Conservation (phyloP, 73 alveolate genomes). For the Breviolum minutum region DNA sequence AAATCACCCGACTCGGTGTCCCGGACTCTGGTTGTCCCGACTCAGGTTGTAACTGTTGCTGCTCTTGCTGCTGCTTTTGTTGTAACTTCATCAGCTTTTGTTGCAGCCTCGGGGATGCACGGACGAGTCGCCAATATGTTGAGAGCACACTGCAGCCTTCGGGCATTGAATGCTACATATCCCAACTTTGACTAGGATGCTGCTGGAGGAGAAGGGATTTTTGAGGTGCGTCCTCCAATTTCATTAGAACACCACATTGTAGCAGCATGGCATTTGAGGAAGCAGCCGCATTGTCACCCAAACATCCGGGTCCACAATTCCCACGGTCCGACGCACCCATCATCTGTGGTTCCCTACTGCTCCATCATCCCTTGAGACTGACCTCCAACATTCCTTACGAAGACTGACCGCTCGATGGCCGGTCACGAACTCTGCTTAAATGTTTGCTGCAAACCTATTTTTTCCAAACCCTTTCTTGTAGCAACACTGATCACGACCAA, state of each 20-base stretch:
- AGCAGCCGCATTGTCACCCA: no score
- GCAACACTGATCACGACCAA: no score
- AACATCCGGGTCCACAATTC: no score
- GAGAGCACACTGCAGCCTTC: not conserved
- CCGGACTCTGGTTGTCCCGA: not conserved
- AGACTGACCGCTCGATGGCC: no score
- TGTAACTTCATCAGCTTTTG: conserved; percentile 23
- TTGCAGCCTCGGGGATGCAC: not conserved
- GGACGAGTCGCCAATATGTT: not conserved
- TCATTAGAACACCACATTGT: no score
- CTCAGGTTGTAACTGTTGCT: not conserved
- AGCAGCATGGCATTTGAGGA: no score
- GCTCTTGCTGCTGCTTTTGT: conserved; percentile 19
- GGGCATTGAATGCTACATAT: not conserved
- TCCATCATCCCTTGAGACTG: conserved; percentile 19
- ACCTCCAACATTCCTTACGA: not conserved
- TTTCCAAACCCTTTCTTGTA: no score
- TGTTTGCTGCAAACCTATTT: no score
- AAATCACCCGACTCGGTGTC: no score
- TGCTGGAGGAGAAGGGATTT: not conserved
- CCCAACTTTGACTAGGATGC: not conserved
- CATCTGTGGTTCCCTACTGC: not conserved
- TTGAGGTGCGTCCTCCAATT: no score
- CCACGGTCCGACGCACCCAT: no score
- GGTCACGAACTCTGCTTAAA: no score